Conservation (phyloP, 176 grass and related monocot species). For the Eragrostis curvula region DNA sequence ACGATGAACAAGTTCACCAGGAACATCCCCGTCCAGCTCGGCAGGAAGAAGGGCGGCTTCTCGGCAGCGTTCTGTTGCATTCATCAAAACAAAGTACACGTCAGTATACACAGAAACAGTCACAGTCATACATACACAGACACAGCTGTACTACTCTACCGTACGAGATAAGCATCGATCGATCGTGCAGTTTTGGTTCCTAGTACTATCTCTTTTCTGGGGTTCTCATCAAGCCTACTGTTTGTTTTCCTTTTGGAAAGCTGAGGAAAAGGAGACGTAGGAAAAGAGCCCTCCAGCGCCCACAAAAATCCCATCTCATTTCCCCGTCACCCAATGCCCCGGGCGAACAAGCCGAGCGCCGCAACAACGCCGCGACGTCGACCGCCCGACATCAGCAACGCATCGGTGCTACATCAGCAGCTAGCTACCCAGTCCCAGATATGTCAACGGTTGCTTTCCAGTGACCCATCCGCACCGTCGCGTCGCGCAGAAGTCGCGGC, state of each 20-base stretch:
- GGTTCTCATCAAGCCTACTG: background rate
- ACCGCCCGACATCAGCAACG: conserved; percentile 39
- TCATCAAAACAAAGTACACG: background rate
- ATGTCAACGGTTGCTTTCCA: conserved; percentile 6
- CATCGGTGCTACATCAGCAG: conserved; percentile 27
- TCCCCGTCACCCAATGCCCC: background rate
- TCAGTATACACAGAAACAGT: background rate
- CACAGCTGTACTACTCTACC: background rate
- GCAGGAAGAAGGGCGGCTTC: conserved; percentile 78
- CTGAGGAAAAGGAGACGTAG: background rate
- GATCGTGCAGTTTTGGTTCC: background rate
- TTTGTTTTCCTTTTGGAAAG: conserved; percentile 31
- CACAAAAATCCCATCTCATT: background rate
- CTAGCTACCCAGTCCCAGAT: no score
- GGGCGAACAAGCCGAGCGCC: background rate
- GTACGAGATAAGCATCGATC: conserved; percentile 24
- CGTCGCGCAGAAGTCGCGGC: background rate
- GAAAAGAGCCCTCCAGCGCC: conserved; percentile 44
- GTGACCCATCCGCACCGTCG: conserved; percentile 16
- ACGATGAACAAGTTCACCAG: conserved; percentile 76
- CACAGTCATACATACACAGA: background rate
- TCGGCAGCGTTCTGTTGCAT: conserved; percentile 71
- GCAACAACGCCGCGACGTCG: conserved; percentile 23
- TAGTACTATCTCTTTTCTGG: background rate
- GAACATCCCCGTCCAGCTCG: conserved; percentile 86